Evolutionary conservation across 2,329 filamentous ascomycete genomes (phyloP).

Genomic region (Cladophialophora bantiana): DNA sequence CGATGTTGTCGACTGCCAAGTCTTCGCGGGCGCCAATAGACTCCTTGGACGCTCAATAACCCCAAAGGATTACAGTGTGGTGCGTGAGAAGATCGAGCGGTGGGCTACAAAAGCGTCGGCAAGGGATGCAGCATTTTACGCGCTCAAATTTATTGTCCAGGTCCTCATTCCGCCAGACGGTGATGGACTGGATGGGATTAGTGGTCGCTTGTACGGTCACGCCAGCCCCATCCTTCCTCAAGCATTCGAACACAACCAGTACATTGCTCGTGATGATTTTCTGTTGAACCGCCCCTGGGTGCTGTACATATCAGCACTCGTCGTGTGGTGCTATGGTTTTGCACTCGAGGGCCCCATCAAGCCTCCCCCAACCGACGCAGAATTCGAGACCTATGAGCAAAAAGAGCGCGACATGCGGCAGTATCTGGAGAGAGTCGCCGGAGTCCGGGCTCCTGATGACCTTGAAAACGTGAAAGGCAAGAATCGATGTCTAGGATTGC

Average conservation of each 20-base stretch:
- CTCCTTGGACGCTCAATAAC: slow-evolving; percentile 87
- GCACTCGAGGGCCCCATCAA: slow-evolving; percentile 82
- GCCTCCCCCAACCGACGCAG: slow-evolving; percentile 50
- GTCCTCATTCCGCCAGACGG: slow-evolving; percentile 69
- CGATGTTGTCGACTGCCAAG: slow-evolving; percentile 96
- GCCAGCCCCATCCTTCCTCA: slow-evolving; percentile 41
- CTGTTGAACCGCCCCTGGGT: slow-evolving; percentile 94
- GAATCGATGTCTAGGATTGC: slow-evolving; percentile 80
- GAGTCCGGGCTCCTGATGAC: slow-evolving; percentile 76
- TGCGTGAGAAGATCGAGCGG: slow-evolving; percentile 76
- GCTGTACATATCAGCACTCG: slow-evolving; percentile 87
- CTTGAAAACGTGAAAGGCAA: slow-evolving; percentile 75
- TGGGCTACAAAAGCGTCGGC: slow-evolving; percentile 92
- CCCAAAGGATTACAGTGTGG: slow-evolving; percentile 77
- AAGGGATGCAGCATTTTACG: slow-evolving; percentile 90
- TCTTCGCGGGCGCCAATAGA: slow-evolving; percentile 86
- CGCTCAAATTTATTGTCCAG: slow-evolving; percentile 84
- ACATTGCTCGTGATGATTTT: slow-evolving; percentile 85
- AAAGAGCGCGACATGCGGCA: slow-evolving; percentile 78
- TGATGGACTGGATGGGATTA: slow-evolving; percentile 45
- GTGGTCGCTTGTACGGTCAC: slow-evolving; percentile 45
- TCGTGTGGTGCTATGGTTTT: slow-evolving; percentile 95
- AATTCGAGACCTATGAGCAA: slow-evolving; percentile 67
- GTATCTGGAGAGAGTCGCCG: slow-evolving; percentile 76
- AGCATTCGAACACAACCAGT: slow-evolving; percentile 57